Evolutionary conservation across 169 alveolate species (phyloP).

Genomic region (Eimeria zaria): DNA sequence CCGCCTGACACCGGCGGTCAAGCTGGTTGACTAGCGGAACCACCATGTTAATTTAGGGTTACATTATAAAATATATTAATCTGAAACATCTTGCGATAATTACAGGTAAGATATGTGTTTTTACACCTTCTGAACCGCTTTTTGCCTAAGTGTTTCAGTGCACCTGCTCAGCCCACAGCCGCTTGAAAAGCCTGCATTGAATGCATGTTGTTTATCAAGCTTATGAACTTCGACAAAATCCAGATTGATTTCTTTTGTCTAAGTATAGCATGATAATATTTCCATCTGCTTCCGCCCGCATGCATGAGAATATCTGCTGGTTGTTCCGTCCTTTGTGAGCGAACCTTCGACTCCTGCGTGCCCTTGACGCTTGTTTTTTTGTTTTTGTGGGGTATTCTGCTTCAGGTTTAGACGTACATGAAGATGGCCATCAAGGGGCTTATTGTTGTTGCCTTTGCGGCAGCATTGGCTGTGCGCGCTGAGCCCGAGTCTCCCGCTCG

Average conservation of each 20-base stretch:
- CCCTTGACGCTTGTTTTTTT: neutral
- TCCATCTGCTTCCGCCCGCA: neutral
- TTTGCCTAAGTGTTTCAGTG: neutral
- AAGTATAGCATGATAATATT: neutral
- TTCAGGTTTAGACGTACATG: neutral
- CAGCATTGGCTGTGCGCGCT: conserved; percentile 47
- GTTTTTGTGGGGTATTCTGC: neutral
- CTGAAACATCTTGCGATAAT: neutral
- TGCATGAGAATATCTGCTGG: neutral
- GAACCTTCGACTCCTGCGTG: neutral
- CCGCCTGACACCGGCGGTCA: conserved; percentile 37
- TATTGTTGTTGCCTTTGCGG: conserved; percentile 53
- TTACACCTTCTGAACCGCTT: neutral
- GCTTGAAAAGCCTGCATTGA: neutral
- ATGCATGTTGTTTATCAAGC: neutral
- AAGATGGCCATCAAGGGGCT: conserved; percentile 19
- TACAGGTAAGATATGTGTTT: neutral
- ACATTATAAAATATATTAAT: neutral
- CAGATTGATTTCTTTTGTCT: neutral
- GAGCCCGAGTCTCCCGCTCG: conserved; percentile 41
- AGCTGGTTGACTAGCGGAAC: neutral
- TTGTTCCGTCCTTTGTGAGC: neutral
- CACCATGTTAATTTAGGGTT: neutral
- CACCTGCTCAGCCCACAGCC: neutral
- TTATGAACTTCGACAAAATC: neutral